Evolutionary conservation across 441 rosid genomes (phyloP), one percentile per base, ranked within the genome.

Genomic region (Pelargonium fulgidum): DNA sequence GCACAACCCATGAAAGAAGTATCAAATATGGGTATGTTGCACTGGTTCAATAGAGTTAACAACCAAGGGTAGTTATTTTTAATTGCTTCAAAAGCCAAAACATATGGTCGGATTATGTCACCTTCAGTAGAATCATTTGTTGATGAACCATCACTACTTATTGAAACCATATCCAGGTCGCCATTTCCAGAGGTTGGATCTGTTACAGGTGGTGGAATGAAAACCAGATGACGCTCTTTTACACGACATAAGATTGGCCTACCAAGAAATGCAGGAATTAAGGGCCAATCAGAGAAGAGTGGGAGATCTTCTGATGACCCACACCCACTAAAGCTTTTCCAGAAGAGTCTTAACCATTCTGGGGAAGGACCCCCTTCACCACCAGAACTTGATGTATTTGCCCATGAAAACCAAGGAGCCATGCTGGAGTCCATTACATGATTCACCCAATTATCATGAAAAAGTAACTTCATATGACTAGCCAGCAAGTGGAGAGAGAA

Each of bases 381-480:
- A 75, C 87, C 80, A 77, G 84, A 82, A 79, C 72, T 82, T 70
- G 92, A 82, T 64, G 83, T 77, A 77, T 77, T 83, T 79, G 83
- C 87, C 98, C 99, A 94, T 41, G 98, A 94, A 82, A 94, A 92
- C 99, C 99, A 90, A 54, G 99, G 98, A 77, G 87, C 82, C 81
- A 75, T 68, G 74, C 82, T 85, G 71, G 87, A 82, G 56, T 75
- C 88, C 83, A 81, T 82, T 29, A 94, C 88, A 83, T 81, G 89
- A 79, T 77, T 87, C 76, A 90, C 90, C 99, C 99, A 94, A 70
- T 80, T 86, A 19, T 80, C 87, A 75, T 90, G 89, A 81, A 94
- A 92, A 73, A 94, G 86, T 71, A 72, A 81, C 72, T 81, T 84
- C 97, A 94, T 92, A 73, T 90, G 91, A 79, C 79, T 69, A 73